Base-by-base conservation (phyloP, 345 rosid species). In the Stellera chamaejasme region DNA sequence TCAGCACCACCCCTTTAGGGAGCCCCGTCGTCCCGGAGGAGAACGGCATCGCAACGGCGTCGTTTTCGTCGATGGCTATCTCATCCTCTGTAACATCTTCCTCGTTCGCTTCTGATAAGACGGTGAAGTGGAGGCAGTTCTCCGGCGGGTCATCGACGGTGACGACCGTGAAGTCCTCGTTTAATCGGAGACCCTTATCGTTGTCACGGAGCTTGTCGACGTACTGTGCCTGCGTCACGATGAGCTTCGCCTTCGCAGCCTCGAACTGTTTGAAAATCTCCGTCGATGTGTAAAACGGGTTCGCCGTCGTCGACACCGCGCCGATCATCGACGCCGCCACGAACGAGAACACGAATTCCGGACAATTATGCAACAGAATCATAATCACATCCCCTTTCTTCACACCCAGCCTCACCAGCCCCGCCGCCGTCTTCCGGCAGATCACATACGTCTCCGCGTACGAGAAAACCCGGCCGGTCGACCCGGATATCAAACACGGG, bases 1-100 rank as follows among this genome's bases (percentile, higher is more conserved):
- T 88, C 23, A 92, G 61, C 13, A 92, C 52, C 10, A 92, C 98
- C 41, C 98, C 98, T 69, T 92, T 92, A 0, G 98, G 98, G 1
- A 88, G 65, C 28, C 98, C 98, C 1, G 95, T 88, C 11, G 96
- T 92, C 10, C 98, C 98, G 0, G 98, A 92, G 1, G 96, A 92
- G 71, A 82, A 92, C 0, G 95, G 96, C 13, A 92, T 69, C 0
- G 93, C 96, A 5, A 82, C 98, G 0, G 90, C 77, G 15, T 86
- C 90, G 5, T 88, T 87, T 0, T 86, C 75, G 11, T 69, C 23
- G 19, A 80, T 19, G 23, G 23, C 23, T 19, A 19, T 67, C 0
- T 13, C 43, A 25, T 66, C 77, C 25, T 61, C 45, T 2, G 74
- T 65, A 15, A 60, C 47, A 5, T 66, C 69, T 0, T 61, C 60